Conservation (phyloP, 2,329 filamentous ascomycete species). For the Calonectria hongkongensis region DNA sequence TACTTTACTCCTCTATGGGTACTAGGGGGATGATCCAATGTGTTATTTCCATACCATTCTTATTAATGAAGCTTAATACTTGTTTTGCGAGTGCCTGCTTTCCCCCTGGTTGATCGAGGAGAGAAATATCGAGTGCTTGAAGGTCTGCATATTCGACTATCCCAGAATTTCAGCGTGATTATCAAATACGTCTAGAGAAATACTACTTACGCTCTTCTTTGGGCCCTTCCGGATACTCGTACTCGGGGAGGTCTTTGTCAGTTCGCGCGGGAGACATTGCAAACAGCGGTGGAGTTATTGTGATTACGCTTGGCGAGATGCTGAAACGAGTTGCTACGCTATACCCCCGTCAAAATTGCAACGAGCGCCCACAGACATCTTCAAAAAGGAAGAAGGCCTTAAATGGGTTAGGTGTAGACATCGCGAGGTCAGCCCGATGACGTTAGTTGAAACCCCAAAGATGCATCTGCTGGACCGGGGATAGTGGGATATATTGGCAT, state of each 20-base stretch:
- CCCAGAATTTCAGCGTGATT: neutral
- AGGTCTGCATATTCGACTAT: conserved; percentile 37
- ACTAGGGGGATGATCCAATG: too few relatives aligned
- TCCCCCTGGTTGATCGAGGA: conserved; percentile 31
- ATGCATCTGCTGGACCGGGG: conserved; percentile 13
- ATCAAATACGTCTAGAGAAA: neutral
- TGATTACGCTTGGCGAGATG: neutral
- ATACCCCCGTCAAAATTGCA: neutral
- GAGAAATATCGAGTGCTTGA: conserved; percentile 27
- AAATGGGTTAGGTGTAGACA: conserved; percentile 2
- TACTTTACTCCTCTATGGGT: too few relatives aligned
- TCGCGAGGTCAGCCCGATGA: conserved; percentile 26
- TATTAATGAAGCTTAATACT: conserved; percentile 30
- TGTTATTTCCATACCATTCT: conserved; percentile 1
- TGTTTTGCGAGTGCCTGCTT: conserved; percentile 30
- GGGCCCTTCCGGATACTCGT: conserved; percentile 28
- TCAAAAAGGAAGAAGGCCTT: neutral
- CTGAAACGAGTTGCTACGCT: neutral
- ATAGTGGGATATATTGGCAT: conserved; percentile 13
- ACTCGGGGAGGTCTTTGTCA: conserved; percentile 23
- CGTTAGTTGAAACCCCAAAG: conserved; percentile 10
- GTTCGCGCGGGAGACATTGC: conserved; percentile 20
- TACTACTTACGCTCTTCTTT: conserved; percentile 13
- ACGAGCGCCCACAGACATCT: neutral
- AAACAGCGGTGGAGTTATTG: neutral